phyloP scores from a whole-genome alignment of 371 early-diverging fungal genomes.

The Mucor irregularis region DNA sequence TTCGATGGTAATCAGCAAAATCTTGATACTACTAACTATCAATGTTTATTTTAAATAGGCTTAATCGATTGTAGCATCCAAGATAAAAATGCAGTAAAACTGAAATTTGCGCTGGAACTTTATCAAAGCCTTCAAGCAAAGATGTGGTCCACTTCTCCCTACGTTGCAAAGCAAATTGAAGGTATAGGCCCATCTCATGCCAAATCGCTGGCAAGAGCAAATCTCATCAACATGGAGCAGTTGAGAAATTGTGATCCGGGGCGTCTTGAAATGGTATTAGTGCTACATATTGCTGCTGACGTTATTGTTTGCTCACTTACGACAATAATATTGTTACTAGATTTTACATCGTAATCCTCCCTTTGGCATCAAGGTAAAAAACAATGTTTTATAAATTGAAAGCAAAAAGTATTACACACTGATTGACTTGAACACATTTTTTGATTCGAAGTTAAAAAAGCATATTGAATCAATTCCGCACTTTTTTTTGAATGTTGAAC shows the following conservation, averaged over 20 bases:
- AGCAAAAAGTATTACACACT: too few relatives aligned
- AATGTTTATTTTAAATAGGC: constrained; percentile 30
- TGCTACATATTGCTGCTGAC: neutral
- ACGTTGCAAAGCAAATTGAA: constrained; percentile 39
- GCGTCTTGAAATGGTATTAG: constrained; percentile 42
- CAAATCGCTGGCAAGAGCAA: constrained; percentile 29
- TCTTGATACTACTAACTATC: too few relatives aligned
- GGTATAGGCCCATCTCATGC: constrained; percentile 43
- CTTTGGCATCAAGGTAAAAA: constrained; percentile 46
- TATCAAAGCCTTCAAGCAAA: constrained; percentile 43
- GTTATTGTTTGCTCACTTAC: neutral
- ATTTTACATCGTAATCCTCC: constrained; percentile 52
- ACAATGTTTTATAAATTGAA: too few relatives aligned
- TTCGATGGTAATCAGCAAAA: too few relatives aligned
- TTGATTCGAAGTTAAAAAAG: constrained; percentile 17
- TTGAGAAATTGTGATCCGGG: constrained; percentile 36
- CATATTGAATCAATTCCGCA: constrained; percentile 6
- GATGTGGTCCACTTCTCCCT: constrained; percentile 41
- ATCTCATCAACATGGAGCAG: constrained; percentile 37
- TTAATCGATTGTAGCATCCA: constrained; percentile 42
- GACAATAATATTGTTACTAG: constrained; percentile 18
- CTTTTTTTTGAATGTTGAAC: constrained; percentile 5
- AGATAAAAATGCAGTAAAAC: constrained; percentile 19
- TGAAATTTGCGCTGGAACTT: constrained; percentile 37
- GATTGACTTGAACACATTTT: too few relatives aligned